Evolutionary conservation across 345 rosid genomes (phyloP), one percentile per base, ranked within the genome.

Genomic region (Heritiera fomes): DNA sequence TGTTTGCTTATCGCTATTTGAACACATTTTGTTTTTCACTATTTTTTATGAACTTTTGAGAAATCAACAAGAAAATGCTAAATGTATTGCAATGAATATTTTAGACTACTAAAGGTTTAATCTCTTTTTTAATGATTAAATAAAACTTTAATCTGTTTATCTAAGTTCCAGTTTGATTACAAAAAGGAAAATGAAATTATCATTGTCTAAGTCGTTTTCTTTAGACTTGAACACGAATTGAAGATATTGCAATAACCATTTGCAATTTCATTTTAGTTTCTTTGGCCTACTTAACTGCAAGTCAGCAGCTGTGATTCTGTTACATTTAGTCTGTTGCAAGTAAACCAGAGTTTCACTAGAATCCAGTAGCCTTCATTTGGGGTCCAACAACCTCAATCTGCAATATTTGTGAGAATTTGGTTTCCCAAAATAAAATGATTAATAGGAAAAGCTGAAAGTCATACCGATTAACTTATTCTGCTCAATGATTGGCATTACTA

Each of bases 391-490:
- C 43, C 23, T 23, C 23, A 71, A 30, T 50, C 11, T 50, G 23
- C 43, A 47, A 71, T 71, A 32, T 50, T 30, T 10, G 3, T 8
- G 60, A 30, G 59, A 68, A 68, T 50, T 50, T 14, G 43, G 45
- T 71, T 71, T 32, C 45, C 23, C 4, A 14, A 52, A 52, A 17
- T 23, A 34, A 32, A 8, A 52, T 71, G 20, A 71, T 34, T 32
- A 32, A 71, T 23, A 20, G 73, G 41, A 1, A 71, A 71, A 52
- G 30, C 30, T 71, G 61, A 71, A 71, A 71, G 61, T 12, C 15
- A 1, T 71, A 32, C 30, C 58, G 32, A 32, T 49, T 32, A 28
- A 32, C 60, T 52, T 32, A 34, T 18, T 52, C 45, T 52, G 46
- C 14, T 30, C 61, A 46, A 50, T 14, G 53, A 23, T 32, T 53